Evolutionary conservation across 768 basidiomycete species (phyloP).

Genomic region (Pulveroboletus sp.): DNA sequence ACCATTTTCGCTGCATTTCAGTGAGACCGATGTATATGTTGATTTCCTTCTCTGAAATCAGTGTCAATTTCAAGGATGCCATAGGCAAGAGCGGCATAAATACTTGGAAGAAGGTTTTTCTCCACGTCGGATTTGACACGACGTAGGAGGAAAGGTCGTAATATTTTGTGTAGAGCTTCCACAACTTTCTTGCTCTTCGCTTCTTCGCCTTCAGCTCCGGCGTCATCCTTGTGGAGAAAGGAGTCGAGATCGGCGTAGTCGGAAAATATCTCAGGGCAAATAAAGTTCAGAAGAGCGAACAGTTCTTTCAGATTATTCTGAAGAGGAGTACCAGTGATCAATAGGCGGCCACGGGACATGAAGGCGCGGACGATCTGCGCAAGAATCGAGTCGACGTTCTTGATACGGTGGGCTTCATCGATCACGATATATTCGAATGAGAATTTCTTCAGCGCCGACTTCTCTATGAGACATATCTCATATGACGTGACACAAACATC

Average conservation of each 20-base stretch:
- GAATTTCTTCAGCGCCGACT: constrained; percentile 88
- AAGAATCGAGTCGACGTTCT: constrained; percentile 96
- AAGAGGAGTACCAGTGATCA: constrained; percentile 96
- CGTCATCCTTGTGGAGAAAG: constrained; percentile 89
- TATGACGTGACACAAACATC: constrained; percentile 96
- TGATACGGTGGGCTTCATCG: constrained; percentile 98
- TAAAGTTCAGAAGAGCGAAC: constrained; percentile 90
- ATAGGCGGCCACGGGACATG: constrained; percentile 79
- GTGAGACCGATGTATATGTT: constrained; percentile 97
- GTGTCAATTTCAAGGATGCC: neutral
- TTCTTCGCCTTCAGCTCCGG: constrained; percentile 63
- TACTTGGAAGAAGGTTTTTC: constrained; percentile 91
- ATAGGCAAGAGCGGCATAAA: constrained; percentile 12
- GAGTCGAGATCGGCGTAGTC: constrained; percentile 88
- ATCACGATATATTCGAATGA: constrained; percentile 98
- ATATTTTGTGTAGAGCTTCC: constrained; percentile 94
- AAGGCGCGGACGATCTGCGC: constrained; percentile 93
- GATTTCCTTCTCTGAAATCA: constrained; percentile 84
- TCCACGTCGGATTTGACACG: constrained; percentile 97
- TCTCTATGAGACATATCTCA: constrained; percentile 96
- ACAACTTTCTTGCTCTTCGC: constrained; percentile 91
- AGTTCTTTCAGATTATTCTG: constrained; percentile 98
- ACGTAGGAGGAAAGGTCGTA: constrained; percentile 90
- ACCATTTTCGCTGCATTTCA: constrained; percentile 99
- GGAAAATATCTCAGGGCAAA: constrained; percentile 94